phyloP scores from a whole-genome alignment of 257 asterid genomes.

The Primulina tabacum region DNA sequence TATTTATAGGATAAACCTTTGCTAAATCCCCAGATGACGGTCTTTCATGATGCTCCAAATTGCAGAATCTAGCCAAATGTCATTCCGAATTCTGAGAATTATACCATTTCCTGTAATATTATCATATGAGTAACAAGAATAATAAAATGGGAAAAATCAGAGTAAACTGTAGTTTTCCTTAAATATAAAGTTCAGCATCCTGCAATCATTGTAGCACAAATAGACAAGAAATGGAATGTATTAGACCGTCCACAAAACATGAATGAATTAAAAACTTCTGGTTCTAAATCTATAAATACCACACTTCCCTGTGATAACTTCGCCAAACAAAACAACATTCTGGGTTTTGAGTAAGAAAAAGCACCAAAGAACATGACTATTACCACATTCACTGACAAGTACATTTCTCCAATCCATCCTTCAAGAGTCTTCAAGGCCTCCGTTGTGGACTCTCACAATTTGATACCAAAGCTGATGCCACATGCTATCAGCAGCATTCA shows the following conservation, averaged over 20 bases:
- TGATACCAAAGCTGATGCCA: constrained; percentile 26
- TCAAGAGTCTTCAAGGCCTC: constrained; percentile 23
- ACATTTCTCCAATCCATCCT: constrained; percentile 1
- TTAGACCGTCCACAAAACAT: background rate
- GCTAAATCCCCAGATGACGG: background rate
- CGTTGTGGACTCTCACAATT: background rate
- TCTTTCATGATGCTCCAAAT: background rate
- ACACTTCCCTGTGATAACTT: background rate
- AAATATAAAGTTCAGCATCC: background rate
- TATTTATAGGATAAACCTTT: background rate
- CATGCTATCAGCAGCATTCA: constrained; percentile 22
- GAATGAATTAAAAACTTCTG: background rate
- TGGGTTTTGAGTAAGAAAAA: background rate
- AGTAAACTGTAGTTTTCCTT: background rate
- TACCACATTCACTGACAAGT: constrained; percentile 9
- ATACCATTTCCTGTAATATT: too few relatives aligned
- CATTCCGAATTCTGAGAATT: background rate
- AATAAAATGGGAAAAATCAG: background rate
- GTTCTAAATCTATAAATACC: background rate
- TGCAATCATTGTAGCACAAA: background rate
- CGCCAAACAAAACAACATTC: background rate
- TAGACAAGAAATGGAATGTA: background rate
- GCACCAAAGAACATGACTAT: background rate
- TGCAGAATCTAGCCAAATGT: background rate
- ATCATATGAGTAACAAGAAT: background rate